Base-by-base conservation (phyloP, 176 grass and related monocot genomes). In the Oryza officinalis region DNA sequence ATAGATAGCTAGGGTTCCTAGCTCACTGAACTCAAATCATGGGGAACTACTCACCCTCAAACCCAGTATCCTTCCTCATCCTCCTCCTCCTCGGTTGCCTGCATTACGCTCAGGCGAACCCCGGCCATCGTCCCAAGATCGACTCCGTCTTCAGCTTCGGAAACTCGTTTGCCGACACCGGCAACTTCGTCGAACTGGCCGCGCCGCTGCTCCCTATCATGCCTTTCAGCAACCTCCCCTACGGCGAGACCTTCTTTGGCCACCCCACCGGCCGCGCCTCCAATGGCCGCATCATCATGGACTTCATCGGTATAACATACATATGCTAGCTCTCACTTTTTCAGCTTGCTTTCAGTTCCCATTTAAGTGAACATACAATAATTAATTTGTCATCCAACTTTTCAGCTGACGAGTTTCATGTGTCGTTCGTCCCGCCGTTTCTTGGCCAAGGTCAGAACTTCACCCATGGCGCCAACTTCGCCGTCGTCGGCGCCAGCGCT, bases 101-200 rank as follows among this genome's bases (percentile, higher is more conserved):
- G 1, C 66, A 70, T 40, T 40, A 35, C 66, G 6, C 40, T 65
- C 67, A 67, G 49, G 87, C 81, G 15, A 45, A 38, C 59, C 54
- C 69, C 40, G 74, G 67, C 54, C n/a, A 57, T 40, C 33, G 33
- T 35, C 57, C 57, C 25, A 30, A 38, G 18, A 85, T 85, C 65
- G 27, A 40, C 13, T 74, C 90, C 25, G 84, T 92, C 38, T 86
- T 90, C 81, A 81, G 81, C 83, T 95, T 92, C 26, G 85, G 82
- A n/a, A 60, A 94, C 68, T 94, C 93, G 17, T 90, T 86, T 20
- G 44, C 93, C n/a, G 90, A 94, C 90, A 92, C 85, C 0, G 93
- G 90, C n/a, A 94, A 94, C 65, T 92, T 77, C 18, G 23, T 88
- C 13, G 76, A 44, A 69, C 43, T 87, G 8, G 75, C 65, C 13